These are phyloP conservation scores for Pistacia vera DNA, from an alignment of 345 rosid genomes.

Conservation along the genomic window DNA sequence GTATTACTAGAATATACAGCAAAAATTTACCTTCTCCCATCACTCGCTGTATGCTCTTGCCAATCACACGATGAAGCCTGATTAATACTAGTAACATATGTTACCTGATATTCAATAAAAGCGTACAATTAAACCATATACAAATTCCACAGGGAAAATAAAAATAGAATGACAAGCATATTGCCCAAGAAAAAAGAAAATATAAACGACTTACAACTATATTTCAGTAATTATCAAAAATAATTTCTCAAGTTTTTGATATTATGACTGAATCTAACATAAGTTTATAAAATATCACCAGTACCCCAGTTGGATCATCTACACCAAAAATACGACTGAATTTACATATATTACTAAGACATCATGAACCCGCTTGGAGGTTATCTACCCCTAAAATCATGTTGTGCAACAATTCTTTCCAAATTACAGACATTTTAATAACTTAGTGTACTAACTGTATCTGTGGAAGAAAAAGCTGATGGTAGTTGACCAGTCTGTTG, in stretches of 20 bases:
- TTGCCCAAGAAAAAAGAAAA: background rate
- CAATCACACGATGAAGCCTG: constrained; percentile 78
- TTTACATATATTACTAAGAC: no score
- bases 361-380: no score
- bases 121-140: background rate
- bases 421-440: background rate
- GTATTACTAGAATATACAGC: constrained; percentile 6
- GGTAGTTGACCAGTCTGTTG: constrained; percentile 66
- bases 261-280: background rate
- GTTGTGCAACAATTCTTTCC: background rate
- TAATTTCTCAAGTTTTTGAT: background rate
- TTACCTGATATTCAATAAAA: constrained; percentile 35
- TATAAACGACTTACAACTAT: background rate
- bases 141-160: constrained; percentile 3
- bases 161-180: background rate
- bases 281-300: constrained; percentile 2
- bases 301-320: background rate
- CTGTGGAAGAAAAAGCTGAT: constrained; percentile 47
- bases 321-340: background rate
- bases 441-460: constrained; percentile 46
- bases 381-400: no score
- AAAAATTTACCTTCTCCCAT: constrained; percentile 77
- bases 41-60: constrained; percentile 91
- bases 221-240: background rate
- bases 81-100: constrained; percentile 36